Evolutionary conservation across 306 rosid species (phyloP).

Genomic region (Cicer cuneatum): DNA sequence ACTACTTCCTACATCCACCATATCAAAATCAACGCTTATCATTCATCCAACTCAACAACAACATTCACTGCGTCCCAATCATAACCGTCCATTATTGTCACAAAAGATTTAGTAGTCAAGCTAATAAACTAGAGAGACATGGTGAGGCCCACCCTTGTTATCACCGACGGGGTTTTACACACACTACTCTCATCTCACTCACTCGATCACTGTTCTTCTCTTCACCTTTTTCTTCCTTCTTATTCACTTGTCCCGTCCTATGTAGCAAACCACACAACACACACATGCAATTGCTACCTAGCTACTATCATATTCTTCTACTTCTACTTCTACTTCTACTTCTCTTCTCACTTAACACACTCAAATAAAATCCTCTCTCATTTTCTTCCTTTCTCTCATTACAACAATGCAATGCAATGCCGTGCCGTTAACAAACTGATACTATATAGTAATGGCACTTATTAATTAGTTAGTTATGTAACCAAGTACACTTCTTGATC

Average conservation of each 20-base stretch:
- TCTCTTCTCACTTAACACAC: constrained; percentile 23
- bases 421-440: neutral
- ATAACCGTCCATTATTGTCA: constrained; percentile 41
- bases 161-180: constrained; percentile 60
- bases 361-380: neutral
- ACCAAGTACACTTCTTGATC: neutral
- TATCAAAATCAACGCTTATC: constrained; percentile 48
- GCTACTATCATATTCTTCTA: neutral
- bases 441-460: constrained; percentile 9
- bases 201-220: neutral
- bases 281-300: neutral
- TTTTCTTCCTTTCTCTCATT: neutral
- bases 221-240: constrained; percentile 61
- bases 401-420: neutral
- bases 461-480: neutral
- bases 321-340: neutral
- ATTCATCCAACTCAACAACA: constrained; percentile 9
- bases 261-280: constrained; percentile 27
- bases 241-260: constrained; percentile 61
- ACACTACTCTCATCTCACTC: constrained; percentile 26
- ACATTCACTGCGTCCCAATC: neutral
- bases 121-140: constrained; percentile 46
- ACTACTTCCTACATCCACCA: neutral
- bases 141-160: constrained; percentile 52
- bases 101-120: constrained; percentile 53